phyloP scores from a whole-genome alignment of 2,329 filamentous ascomycete species.

The Verticillium albo-atrum region DNA sequence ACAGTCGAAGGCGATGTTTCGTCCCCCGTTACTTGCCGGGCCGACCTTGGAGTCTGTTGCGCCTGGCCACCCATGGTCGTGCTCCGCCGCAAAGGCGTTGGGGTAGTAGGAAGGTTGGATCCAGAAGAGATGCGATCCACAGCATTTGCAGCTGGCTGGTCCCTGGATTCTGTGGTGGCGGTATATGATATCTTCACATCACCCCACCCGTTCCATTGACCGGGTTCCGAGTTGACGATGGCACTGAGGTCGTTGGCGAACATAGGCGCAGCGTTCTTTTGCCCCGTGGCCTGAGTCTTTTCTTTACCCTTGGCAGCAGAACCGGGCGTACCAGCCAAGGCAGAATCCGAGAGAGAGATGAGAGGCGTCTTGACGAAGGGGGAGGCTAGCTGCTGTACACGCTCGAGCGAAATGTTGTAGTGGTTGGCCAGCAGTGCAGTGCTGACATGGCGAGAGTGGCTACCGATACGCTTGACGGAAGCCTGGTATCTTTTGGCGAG shows the following conservation, averaged over 20 bases:
- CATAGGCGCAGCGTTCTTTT: constrained; percentile 51
- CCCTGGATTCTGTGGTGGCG: constrained; percentile 13
- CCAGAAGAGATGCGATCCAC: constrained; percentile 2
- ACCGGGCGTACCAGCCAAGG: constrained; percentile 46
- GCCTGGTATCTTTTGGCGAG: constrained; percentile 91
- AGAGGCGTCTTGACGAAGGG: constrained; percentile 74
- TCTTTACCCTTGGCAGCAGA: constrained; percentile 73
- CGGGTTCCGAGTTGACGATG: constrained; percentile 58
- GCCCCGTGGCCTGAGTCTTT: constrained; percentile 39
- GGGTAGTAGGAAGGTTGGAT: constrained; percentile 58
- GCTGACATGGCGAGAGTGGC: constrained; percentile 62
- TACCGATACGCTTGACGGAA: constrained; percentile 72
- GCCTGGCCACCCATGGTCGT: constrained; percentile 45
- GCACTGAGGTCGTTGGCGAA: constrained; percentile 82
- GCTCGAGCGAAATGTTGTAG: constrained; percentile 74
- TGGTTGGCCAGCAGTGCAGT: constrained; percentile 76
- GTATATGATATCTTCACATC: constrained; percentile 72
- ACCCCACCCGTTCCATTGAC: constrained; percentile 72
- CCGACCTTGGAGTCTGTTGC: constrained; percentile 36
- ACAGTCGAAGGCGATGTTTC: constrained; percentile 46
- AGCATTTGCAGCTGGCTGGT: neutral
- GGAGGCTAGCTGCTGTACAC: constrained; percentile 75
- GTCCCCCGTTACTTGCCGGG: constrained; percentile 25
- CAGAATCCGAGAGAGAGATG: constrained; percentile 44
- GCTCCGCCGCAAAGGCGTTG: constrained; percentile 70